A percentile compares a stretch with the other conserved stretches of the same genome.
Conservation (phyloP, 352 stramenopile species). For the Phytophthora litchii region DNA sequence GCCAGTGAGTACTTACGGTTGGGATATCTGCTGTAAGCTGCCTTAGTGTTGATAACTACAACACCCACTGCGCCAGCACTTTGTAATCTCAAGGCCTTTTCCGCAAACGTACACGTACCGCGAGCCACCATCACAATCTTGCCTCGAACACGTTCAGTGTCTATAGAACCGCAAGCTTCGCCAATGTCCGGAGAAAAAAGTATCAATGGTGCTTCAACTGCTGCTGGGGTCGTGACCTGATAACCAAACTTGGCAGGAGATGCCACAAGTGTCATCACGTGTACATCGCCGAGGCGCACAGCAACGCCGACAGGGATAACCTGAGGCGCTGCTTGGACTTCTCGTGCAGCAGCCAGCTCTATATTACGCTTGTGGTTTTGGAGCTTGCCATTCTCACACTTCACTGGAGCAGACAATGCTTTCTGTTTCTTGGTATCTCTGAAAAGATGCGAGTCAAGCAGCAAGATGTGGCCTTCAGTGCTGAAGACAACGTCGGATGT, state of each 20-base stretch:
- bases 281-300: constrained; percentile 57
- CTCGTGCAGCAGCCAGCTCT: constrained; percentile 33
- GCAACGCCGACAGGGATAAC: constrained; percentile 61
- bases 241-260: constrained; percentile 72
- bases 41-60: constrained; percentile 77
- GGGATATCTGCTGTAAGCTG: constrained; percentile 37
- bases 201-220: constrained; percentile 63
- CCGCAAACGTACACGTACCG: constrained; percentile 77
- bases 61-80: constrained; percentile 57
- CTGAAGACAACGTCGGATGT: constrained; percentile 80
- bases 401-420: constrained; percentile 10
- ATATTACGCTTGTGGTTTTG: constrained; percentile 46
- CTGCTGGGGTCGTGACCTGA: constrained; percentile 43
- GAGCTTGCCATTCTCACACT: constrained; percentile 64
- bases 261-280: constrained; percentile 72
- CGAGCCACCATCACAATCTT: constrained; percentile 74
- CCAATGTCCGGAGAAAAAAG: constrained; percentile 48
- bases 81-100: constrained; percentile 77
- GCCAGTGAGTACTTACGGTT: constrained; percentile 72
- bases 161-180: constrained; percentile 50
- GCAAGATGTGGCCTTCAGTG: constrained; percentile 82
- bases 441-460: constrained; percentile 68
- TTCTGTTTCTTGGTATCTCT: constrained; percentile 10
- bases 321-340: constrained; percentile 11
- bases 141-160: constrained; percentile 43